Base-by-base conservation (phyloP, 2,329 filamentous ascomycete species). In the Didymella lethalis region DNA sequence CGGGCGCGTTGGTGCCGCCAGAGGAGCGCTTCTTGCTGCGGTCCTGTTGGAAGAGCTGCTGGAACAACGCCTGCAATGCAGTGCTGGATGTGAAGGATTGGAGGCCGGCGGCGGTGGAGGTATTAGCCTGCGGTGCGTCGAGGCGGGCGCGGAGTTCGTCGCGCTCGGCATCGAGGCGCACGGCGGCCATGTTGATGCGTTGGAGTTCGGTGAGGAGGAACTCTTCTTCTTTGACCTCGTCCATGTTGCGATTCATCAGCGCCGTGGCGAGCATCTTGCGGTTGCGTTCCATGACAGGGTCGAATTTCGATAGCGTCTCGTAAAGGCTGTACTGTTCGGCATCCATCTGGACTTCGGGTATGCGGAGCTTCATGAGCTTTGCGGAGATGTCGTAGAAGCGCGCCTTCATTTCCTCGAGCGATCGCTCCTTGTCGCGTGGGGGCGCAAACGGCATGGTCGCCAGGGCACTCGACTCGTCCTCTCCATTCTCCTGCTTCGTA, bases 181-280 rank as follows among this genome's bases (percentile, higher is more conserved):
- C 91, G 64, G 93, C 91, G 60, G 93, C 88, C 63, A 91, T 89
- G 71, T 96, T 86, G 65, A 99, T 98, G 59, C 95, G 90, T 72
- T 96, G 93, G 54, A 99, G 86, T 74, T 99, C 95, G 58, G 94
- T 85, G 18, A 99, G 84, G 2, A 99, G 81, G 32, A 92, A 90
- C 68, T 96, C 91, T 78, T 99, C 95, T 76, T 99, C 95, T 62
- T 91, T 88, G 26, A 94, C 91, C 78, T 99, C 94, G 63, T 97
- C 92, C 63, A 88, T 89, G 8, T 89, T 90, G 40, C 95, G 87
- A 47, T 88, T 87, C 64, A 98, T 85, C 46, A 93, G 87, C 48
- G 90, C 88, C 63, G 90, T 86, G 3, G 93, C 94, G 70, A 97
- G 91, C 57, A 90, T 87, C 80, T 98, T 99, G 62, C 95, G 88